A percentile compares a stretch with the other conserved stretches of the same genome.
phyloP scores from a whole-genome alignment of 2,329 filamentous ascomycete species.

The Elsinoe fawcettii region DNA sequence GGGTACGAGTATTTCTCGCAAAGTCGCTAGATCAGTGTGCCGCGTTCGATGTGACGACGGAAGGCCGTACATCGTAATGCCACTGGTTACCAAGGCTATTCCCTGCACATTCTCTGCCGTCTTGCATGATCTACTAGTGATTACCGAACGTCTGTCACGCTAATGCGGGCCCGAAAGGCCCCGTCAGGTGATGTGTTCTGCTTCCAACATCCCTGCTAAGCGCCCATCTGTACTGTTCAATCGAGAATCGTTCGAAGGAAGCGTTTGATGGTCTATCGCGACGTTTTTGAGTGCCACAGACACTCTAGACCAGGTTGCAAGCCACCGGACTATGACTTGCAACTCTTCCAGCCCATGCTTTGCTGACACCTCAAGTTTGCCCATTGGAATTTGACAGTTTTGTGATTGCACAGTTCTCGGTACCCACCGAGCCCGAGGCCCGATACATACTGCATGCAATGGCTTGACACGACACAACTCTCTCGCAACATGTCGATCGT shows the following conservation, averaged over 20 bases:
- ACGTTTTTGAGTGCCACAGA: too few relatives aligned
- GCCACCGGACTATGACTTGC: too few relatives aligned
- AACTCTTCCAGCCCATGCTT: too few relatives aligned
- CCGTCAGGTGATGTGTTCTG: not conserved
- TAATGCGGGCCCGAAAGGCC: not conserved
- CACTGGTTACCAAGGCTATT: not conserved
- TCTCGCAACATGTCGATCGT: not conserved
- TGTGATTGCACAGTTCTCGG: too few relatives aligned
- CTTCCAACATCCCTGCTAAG: not conserved
- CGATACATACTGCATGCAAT: too few relatives aligned
- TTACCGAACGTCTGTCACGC: not conserved
- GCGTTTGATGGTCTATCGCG: not conserved
- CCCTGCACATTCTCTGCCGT: constrained; percentile 4
- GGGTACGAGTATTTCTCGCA: not conserved
- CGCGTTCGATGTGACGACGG: not conserved
- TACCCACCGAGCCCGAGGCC: too few relatives aligned
- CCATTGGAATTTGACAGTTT: too few relatives aligned
- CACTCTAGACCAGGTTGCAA: too few relatives aligned
- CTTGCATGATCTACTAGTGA: constrained; percentile 5
- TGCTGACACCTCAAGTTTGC: too few relatives aligned
- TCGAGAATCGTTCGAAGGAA: not conserved
- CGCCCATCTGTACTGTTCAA: not conserved
- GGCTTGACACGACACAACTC: too few relatives aligned
- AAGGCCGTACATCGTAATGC: not conserved
- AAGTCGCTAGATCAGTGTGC: not conserved